A percentile compares a stretch with the other conserved stretches of the same genome.
Conservation (phyloP, 164 flowering plant species). For the Chloranthus sessilifolius region DNA sequence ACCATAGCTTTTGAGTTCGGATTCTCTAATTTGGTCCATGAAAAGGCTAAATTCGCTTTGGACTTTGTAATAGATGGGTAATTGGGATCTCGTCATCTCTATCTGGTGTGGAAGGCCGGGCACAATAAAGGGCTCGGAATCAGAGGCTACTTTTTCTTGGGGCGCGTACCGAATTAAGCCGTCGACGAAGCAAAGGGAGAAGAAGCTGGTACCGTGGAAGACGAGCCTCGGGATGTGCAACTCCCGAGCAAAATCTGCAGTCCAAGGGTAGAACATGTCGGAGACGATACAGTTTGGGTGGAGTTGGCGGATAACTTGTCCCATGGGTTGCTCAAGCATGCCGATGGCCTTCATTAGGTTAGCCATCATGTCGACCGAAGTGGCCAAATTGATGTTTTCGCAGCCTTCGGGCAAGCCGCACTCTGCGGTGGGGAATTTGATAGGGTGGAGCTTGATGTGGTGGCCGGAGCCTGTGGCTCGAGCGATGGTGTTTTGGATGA, state of each 20-base stretch:
- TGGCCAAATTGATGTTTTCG: conserved; percentile 35
- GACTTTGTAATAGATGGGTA: no score
- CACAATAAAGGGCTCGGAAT: conserved; percentile 32
- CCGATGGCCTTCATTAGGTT: conserved; percentile 28
- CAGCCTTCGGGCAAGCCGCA: conserved; percentile 46
- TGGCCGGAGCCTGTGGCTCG: conserved; percentile 19
- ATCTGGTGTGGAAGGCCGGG: conserved; percentile 37
- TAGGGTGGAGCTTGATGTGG: conserved; percentile 17
- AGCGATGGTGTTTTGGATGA: conserved; percentile 20
- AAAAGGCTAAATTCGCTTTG: no score
- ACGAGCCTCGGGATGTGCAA: conserved; percentile 41
- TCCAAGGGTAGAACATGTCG: conserved; percentile 56
- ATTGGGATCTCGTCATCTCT: conserved; percentile 11
- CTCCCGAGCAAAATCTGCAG: conserved; percentile 26
- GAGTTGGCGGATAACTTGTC: conserved; percentile 20
- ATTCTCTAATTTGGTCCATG: neutral
- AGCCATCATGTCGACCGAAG: conserved; percentile 14
- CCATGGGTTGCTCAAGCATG: conserved; percentile 33
- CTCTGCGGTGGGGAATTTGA: conserved; percentile 23
- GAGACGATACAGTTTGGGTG: conserved; percentile 46
- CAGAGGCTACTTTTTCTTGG: conserved; percentile 22
- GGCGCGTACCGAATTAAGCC: conserved; percentile 25
- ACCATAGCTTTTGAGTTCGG: conserved; percentile 25
- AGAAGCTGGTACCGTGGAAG: conserved; percentile 44
- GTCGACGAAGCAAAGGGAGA: conserved; percentile 21